A percentile compares a stretch with the other conserved stretches of the same genome.
Conservation (phyloP, 1,284 basidiomycete species). For the Rhodotorula sp. region DNA sequence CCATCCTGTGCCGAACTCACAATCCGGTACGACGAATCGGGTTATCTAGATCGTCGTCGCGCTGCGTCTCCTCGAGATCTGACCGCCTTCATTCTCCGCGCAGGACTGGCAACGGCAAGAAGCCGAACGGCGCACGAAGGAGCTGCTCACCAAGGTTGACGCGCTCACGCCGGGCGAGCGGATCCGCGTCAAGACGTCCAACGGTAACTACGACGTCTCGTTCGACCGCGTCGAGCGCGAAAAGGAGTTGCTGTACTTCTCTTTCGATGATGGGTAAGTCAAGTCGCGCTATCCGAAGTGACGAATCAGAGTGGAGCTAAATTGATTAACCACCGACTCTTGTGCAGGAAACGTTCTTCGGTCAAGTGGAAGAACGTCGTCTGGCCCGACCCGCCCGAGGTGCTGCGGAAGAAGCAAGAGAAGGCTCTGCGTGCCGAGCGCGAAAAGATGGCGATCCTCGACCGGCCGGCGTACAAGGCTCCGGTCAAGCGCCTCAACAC, state of each 20-base stretch:
- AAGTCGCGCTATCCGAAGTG: no score
- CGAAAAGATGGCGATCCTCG: conserved; percentile 21
- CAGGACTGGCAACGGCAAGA: conserved; percentile 69
- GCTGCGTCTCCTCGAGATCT: conserved; percentile 9
- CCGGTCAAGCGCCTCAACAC: conserved; percentile 9
- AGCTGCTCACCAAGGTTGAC: conserved; percentile 60
- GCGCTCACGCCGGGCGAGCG: conserved; percentile 64
- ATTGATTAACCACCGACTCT: neutral
- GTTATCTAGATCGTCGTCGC: conserved; percentile 45
- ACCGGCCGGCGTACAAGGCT: conserved; percentile 22
- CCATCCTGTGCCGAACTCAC: conserved; percentile 35
- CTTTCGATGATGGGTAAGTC: conserved; percentile 63
- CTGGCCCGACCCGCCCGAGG: conserved; percentile 34
- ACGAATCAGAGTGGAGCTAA: neutral
- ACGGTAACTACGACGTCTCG: conserved; percentile 76
- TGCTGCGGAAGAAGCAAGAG: conserved; percentile 26
- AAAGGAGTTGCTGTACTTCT: conserved; percentile 66
- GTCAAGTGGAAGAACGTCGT: conserved; percentile 33
- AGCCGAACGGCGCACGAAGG: conserved; percentile 60
- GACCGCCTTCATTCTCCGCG: conserved; percentile 55
- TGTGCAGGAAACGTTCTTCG: conserved; percentile 11
- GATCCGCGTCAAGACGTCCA: conserved; percentile 73
- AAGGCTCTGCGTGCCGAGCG: conserved; percentile 6
- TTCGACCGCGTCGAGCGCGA: conserved; percentile 67
- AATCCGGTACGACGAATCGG: conserved; percentile 59